Percentiles rank a stretch among this genome's conserved stretches.
Evolutionary conservation across 441 rosid species (phyloP).

Genomic region (Viola pubescens): DNA sequence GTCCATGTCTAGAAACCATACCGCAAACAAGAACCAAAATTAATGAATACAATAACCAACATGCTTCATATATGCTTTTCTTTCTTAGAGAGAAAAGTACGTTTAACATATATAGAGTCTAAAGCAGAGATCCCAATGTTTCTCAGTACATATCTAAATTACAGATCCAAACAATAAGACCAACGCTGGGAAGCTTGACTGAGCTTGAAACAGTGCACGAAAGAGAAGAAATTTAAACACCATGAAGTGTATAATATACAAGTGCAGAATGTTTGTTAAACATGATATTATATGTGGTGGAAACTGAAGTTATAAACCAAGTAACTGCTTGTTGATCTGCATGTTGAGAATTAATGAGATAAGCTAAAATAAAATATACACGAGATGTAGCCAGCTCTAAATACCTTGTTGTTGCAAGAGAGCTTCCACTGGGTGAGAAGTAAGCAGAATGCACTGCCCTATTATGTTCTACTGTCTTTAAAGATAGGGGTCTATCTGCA

Average conservation of each 20-base stretch:
- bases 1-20: background rate
- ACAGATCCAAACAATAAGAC: too few relatives aligned
- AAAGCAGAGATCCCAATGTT: too few relatives aligned
- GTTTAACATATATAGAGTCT: too few relatives aligned
- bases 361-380: background rate
- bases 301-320: too few relatives aligned
- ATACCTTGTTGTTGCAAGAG: slow-evolving; percentile 74
- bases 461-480: slow-evolving; percentile 36
- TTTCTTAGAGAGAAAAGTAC: too few relatives aligned
- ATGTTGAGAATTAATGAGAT: background rate
- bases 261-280: background rate
- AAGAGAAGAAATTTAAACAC: too few relatives aligned
- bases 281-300: background rate
- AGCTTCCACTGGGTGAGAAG: slow-evolving; percentile 76
- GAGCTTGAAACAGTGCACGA: too few relatives aligned
- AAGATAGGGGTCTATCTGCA: slow-evolving; percentile 26
- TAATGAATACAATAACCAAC: background rate
- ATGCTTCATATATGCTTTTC: background rate
- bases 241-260: too few relatives aligned
- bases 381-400: background rate
- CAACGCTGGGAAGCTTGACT: too few relatives aligned
- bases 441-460: slow-evolving; percentile 68
- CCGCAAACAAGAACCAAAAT: background rate
- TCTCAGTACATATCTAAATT: too few relatives aligned
- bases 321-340: background rate